A percentile compares a stretch with the other conserved stretches of the same genome.
phyloP scores from a whole-genome alignment of 2,329 filamentous ascomycete species.

The Talaromyces atroroseus region DNA sequence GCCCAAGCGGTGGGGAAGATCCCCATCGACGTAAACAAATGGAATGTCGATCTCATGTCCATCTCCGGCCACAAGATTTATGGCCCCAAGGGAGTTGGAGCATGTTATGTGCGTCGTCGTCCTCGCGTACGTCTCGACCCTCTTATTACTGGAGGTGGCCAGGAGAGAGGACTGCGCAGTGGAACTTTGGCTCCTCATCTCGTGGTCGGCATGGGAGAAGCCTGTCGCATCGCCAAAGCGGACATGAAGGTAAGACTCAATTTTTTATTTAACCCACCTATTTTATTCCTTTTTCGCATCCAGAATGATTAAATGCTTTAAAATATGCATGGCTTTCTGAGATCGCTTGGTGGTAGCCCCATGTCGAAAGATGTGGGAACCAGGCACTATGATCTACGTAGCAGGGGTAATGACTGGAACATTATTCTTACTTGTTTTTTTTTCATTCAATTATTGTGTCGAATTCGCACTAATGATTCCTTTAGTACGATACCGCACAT shows the following conservation, averaged over 20 bases:
- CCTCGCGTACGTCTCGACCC: constrained; percentile 92
- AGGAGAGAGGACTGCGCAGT: constrained; percentile 90
- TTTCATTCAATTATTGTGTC: not conserved
- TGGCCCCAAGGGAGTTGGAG: constrained; percentile 92
- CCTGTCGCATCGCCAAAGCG: constrained; percentile 82
- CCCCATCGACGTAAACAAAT: constrained; percentile 89
- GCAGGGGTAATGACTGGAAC: constrained; percentile 59
- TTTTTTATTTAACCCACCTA: constrained; percentile 15
- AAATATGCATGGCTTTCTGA: constrained; percentile 88
- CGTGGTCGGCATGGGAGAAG: constrained; percentile 90
- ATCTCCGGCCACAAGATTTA: constrained; percentile 99
- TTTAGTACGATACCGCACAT: constrained; percentile 83
- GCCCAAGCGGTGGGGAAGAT: constrained; percentile 99
- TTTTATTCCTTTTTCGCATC: constrained; percentile 12
- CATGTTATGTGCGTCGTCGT: constrained; percentile 88
- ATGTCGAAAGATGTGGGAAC: constrained; percentile 28
- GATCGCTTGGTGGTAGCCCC: constrained; percentile 53
- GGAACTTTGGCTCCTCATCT: constrained; percentile 87
- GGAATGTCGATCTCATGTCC: constrained; percentile 98
- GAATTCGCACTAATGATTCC: constrained; percentile 4
- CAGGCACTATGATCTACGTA: constrained; percentile 55
- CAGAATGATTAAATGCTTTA: constrained; percentile 73
- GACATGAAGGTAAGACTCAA: constrained; percentile 72
- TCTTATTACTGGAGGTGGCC: constrained; percentile 91
- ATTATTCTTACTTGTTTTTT: constrained; percentile 21